Conservation (phyloP, 768 basidiomycete genomes). For the Cyathus striatus region DNA sequence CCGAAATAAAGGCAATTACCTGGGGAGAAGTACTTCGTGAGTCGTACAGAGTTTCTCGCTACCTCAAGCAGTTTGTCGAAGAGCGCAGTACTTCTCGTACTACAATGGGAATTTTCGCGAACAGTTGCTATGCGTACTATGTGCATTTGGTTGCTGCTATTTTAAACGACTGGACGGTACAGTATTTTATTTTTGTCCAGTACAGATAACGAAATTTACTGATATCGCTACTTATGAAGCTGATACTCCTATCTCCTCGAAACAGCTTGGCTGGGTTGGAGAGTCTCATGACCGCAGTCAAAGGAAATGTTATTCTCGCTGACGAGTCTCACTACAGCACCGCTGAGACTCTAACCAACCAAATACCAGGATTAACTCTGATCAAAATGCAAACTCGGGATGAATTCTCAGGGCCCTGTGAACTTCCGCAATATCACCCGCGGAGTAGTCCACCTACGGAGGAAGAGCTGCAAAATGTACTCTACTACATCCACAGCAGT, state of each 20-base stretch:
- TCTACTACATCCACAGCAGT: slow-evolving; percentile 7
- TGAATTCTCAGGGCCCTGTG: not conserved
- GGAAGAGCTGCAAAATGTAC: slow-evolving; percentile 3
- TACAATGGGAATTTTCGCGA: slow-evolving; percentile 4
- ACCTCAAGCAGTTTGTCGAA: slow-evolving; percentile 1
- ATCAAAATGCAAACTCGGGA: not conserved
- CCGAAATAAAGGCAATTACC: slow-evolving; percentile 3
- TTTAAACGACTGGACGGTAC: slow-evolving; percentile 7
- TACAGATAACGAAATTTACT: not conserved
- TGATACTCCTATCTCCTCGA: slow-evolving; percentile 3
- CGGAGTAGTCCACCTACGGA: slow-evolving; percentile 1
- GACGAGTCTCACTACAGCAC: slow-evolving; percentile 1
- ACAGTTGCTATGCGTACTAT: slow-evolving; percentile 5
- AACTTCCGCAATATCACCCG: slow-evolving; percentile 2
- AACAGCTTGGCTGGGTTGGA: slow-evolving; percentile 5
- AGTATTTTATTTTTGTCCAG: not conserved
- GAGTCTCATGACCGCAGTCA: slow-evolving; percentile 4
- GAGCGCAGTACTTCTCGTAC: not conserved
- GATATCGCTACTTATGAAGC: not conserved
- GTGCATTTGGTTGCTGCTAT: slow-evolving; percentile 6
- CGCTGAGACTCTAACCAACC: slow-evolving; percentile 1
- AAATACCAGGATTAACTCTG: not conserved
- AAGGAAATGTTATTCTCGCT: slow-evolving; percentile 3
- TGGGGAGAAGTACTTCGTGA: slow-evolving; percentile 5
- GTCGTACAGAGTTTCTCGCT: not conserved